Evolutionary conservation across 208 protist genomes (phyloP).

Genomic region (Trypanosomatidae sp.): DNA sequence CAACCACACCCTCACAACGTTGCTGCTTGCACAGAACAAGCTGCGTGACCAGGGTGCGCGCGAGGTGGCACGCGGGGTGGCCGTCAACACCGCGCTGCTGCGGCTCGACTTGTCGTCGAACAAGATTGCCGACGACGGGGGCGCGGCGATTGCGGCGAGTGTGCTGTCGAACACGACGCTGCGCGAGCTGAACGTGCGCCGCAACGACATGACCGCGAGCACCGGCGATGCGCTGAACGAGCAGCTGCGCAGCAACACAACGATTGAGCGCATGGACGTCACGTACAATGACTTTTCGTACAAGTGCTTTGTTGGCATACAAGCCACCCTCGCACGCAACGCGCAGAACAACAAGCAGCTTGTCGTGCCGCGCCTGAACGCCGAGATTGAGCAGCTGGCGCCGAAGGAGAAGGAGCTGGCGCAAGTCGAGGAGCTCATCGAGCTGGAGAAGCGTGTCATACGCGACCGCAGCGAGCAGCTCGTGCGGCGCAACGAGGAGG

Average conservation of each 20-base stretch:
- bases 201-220: conserved; percentile 58
- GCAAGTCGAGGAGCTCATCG: conserved; percentile 68
- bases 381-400: conserved; percentile 59
- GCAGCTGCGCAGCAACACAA: conserved; percentile 38
- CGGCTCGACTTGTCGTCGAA: conserved; percentile 61
- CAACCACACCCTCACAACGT: conserved; percentile 33
- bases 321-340: conserved; percentile 45
- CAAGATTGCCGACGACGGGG: conserved; percentile 67
- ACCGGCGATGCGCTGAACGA: conserved; percentile 64
- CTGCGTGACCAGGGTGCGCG: conserved; percentile 63
- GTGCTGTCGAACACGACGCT: conserved; percentile 55
- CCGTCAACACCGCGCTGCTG: conserved; percentile 43
- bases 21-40: conserved; percentile 79
- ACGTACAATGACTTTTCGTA: conserved; percentile 89
- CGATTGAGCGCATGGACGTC: conserved; percentile 73
- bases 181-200: conserved; percentile 60
- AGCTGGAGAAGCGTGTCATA: conserved; percentile 71
- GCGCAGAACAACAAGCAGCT: conserved; percentile 45
- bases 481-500: conserved; percentile 70
- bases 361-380: conserved; percentile 57
- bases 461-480: conserved; percentile 78
- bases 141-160: conserved; percentile 36
- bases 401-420: conserved; percentile 76
- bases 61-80: conserved; percentile 59
- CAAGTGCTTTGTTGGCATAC: conserved; percentile 66